Evolutionary conservation across 1,284 basidiomycete genomes (phyloP).

Genomic region (Inonotus obliquus): DNA sequence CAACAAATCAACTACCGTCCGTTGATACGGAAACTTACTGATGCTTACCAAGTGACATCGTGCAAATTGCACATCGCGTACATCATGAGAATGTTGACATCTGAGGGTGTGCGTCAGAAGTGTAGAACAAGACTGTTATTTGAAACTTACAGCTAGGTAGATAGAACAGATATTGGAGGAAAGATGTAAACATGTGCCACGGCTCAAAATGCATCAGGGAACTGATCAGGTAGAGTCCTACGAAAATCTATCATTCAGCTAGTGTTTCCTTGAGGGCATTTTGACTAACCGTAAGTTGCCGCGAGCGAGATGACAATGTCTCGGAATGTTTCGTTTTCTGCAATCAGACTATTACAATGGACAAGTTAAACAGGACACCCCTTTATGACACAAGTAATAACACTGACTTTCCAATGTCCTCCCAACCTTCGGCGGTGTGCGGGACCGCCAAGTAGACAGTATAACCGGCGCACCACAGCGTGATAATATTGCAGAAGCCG

Average conservation of each 20-base stretch:
- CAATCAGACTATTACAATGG: slow-evolving; percentile 28
- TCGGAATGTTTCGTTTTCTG: slow-evolving; percentile 66
- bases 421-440: slow-evolving; percentile 68
- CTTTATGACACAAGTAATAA: background rate
- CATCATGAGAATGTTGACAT: slow-evolving; percentile 91
- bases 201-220: slow-evolving; percentile 87
- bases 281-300: slow-evolving; percentile 71
- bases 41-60: slow-evolving; percentile 73
- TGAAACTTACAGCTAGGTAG: slow-evolving; percentile 60
- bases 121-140: background rate
- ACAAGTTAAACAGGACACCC: background rate
- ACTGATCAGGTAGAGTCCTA: slow-evolving; percentile 71
- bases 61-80: slow-evolving; percentile 89
- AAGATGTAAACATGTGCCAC: slow-evolving; percentile 93
- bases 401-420: slow-evolving; percentile 57
- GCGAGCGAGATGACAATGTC: slow-evolving; percentile 77
- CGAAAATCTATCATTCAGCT: background rate
- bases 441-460: slow-evolving; percentile 85
- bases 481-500: slow-evolving; percentile 71
- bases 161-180: slow-evolving; percentile 80
- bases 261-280: background rate
- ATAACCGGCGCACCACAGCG: slow-evolving; percentile 84
- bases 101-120: slow-evolving; percentile 32
- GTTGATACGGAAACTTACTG: background rate
- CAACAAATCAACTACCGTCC: background rate